Evolutionary conservation across 2,329 filamentous ascomycete genomes (phyloP).

Genomic region (Botrytis squamosa): DNA sequence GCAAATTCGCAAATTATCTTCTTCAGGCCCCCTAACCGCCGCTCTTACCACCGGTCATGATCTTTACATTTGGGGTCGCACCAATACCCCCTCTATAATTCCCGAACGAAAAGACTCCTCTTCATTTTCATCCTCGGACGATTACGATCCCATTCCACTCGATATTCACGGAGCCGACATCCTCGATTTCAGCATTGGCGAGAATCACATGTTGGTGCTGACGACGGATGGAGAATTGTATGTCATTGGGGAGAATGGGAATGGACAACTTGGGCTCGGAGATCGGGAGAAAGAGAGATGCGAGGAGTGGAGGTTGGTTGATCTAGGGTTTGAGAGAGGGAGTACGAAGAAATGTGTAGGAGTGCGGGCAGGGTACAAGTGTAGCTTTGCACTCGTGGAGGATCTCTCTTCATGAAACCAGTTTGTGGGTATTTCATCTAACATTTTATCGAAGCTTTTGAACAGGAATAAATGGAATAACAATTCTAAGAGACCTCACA

Average conservation of each 20-base stretch:
- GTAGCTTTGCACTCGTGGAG: conserved; percentile 37
- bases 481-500: not conserved
- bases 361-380: conserved; percentile 38
- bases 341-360: conserved; percentile 30
- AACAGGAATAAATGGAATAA: not conserved
- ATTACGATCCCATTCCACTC: conserved; percentile 29
- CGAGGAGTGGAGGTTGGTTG: conserved; percentile 34
- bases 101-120: conserved; percentile 20
- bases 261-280: conserved; percentile 58
- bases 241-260: conserved; percentile 55
- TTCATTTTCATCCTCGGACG: not conserved
- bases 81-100: conserved; percentile 26
- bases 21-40: conserved; percentile 55
- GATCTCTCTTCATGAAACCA: conserved; percentile 11
- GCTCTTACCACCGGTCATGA: conserved; percentile 58
- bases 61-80: conserved; percentile 62
- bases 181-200: conserved; percentile 56
- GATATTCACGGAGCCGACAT: conserved; percentile 51
- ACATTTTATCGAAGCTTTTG: not conserved
- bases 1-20: conserved; percentile 51
- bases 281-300: conserved; percentile 16
- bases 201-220: conserved; percentile 57
- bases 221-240: conserved; percentile 51
- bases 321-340: conserved; percentile 25
- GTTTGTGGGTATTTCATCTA: not conserved